Percentiles rank a stretch among this genome's conserved stretches.
phyloP scores from a whole-genome alignment of 2,329 filamentous ascomycete species.

The Trichophyton simii region DNA sequence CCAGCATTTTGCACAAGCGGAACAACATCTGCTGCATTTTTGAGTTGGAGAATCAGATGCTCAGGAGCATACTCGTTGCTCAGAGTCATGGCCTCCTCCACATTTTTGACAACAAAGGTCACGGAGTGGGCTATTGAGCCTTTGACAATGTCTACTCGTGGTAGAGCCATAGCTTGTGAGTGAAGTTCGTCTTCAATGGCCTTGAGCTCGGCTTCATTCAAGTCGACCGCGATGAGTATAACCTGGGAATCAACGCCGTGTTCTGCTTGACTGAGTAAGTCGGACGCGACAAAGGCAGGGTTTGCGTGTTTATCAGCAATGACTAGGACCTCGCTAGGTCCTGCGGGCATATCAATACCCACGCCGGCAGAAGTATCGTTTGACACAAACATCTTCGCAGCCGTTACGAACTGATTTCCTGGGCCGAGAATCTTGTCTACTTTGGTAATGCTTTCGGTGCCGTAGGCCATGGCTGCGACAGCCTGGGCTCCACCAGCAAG shows the following conservation, averaged over 20 bases:
- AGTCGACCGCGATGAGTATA: slow-evolving; percentile 71
- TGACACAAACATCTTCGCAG: slow-evolving; percentile 94
- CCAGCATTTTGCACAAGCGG: slow-evolving; percentile 82
- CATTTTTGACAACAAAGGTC: slow-evolving; percentile 60
- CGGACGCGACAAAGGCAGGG: slow-evolving; percentile 88
- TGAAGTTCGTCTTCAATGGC: slow-evolving; percentile 90
- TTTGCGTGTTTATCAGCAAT: slow-evolving; percentile 79
- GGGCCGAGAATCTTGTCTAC: slow-evolving; percentile 98
- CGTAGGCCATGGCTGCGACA: slow-evolving; percentile 92
- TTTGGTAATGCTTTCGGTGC: slow-evolving; percentile 85
- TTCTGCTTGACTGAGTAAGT: slow-evolving; percentile 89
- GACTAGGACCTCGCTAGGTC: slow-evolving; percentile 92
- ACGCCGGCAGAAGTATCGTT: slow-evolving; percentile 95
- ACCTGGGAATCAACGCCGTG: slow-evolving; percentile 96
- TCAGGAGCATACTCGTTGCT: slow-evolving; percentile 95
- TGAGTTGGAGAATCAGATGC: slow-evolving; percentile 84
- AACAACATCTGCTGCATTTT: slow-evolving; percentile 60
- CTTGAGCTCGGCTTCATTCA: slow-evolving; percentile 57
- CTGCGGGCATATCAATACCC: slow-evolving; percentile 96
- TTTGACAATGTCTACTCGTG: slow-evolving; percentile 82
- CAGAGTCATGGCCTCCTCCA: slow-evolving; percentile 62
- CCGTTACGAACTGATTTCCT: slow-evolving; percentile 96
- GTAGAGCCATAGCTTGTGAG: slow-evolving; percentile 71
- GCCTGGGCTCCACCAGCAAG: slow-evolving; percentile 92
- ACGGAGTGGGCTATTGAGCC: slow-evolving; percentile 85